phyloP scores from a whole-genome alignment of 2,329 filamentous ascomycete genomes.

The Harringtonia lauricola region DNA sequence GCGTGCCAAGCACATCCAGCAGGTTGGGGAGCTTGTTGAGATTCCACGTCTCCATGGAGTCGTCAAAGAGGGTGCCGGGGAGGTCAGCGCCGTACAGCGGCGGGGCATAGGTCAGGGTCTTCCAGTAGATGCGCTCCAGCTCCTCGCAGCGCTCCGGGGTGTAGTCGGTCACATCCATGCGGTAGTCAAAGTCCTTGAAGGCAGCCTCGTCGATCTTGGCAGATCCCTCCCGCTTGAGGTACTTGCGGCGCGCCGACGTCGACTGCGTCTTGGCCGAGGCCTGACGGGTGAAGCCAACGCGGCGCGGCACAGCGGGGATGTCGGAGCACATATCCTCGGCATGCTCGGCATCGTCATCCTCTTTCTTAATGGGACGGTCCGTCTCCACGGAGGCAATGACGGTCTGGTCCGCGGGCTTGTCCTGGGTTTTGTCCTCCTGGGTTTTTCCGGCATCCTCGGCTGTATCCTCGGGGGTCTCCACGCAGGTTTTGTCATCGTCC shows the following conservation, averaged over 20 bases:
- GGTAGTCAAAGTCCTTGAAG: conserved; percentile 86
- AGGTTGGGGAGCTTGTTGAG: conserved; percentile 89
- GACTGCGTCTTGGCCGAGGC: conserved; percentile 57
- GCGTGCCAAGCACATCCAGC: conserved; percentile 85
- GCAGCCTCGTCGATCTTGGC: conserved; percentile 80
- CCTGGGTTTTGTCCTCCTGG: conserved; percentile 21
- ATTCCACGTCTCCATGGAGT: conserved; percentile 78
- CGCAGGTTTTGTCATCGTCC: conserved; percentile 11
- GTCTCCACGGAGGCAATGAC: conserved; percentile 37
- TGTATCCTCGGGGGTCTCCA: conserved; percentile 6
- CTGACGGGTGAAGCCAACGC: conserved; percentile 38
- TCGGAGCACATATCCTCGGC: conserved; percentile 9
- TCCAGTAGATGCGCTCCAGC: conserved; percentile 92
- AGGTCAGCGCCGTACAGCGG: conserved; percentile 95
- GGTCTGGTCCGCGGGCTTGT: conserved; percentile 14
- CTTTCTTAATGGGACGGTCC: conserved; percentile 30
- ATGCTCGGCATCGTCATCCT: conserved; percentile 34
- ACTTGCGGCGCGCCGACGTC: conserved; percentile 77
- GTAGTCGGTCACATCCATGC: conserved; percentile 77
- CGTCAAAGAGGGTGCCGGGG: conserved; percentile 88
- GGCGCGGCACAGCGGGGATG: conserved; percentile 17
- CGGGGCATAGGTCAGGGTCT: conserved; percentile 86
- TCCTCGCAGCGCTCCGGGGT: conserved; percentile 89
- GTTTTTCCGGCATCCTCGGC: conserved; percentile 3
- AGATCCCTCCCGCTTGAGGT: conserved; percentile 66